These are phyloP conservation scores for Quercus gilva DNA, from an alignment of 306 rosid genomes.

Conservation along the genomic window DNA sequence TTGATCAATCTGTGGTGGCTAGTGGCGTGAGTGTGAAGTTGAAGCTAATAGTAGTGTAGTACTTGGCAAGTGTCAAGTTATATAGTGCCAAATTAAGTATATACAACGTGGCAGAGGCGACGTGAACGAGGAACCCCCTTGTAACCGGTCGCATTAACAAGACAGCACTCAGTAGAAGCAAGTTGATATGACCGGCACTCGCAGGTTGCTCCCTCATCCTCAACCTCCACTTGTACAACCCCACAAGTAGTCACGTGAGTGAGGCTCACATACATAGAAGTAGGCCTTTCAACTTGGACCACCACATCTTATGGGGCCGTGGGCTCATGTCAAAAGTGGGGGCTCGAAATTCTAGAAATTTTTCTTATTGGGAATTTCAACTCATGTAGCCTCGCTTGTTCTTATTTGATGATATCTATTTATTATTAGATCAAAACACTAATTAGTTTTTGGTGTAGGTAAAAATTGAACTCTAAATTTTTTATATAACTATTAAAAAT, in stretches of 20 bases:
- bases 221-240: not conserved
- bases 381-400: no score
- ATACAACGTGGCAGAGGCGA: constrained; percentile 42
- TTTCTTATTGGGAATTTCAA: no score
- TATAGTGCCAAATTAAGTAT: constrained; percentile 30
- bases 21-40: not conserved
- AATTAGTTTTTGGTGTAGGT: no score
- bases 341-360: no score
- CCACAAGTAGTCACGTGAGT: not conserved
- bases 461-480: no score
- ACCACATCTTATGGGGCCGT: not conserved
- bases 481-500: no score
- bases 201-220: constrained; percentile 25
- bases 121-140: constrained; percentile 34
- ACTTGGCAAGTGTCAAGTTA: constrained; percentile 49
- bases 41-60: constrained; percentile 16
- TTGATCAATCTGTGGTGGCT: not conserved
- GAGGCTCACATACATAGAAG: not conserved
- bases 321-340: no score
- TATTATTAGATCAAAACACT: no score
- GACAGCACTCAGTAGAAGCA: not conserved
- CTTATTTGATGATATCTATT: no score
- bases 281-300: not conserved
- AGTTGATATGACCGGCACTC: constrained; percentile 18
- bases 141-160: constrained; percentile 25